Percentiles rank a stretch among this genome's conserved stretches.
phyloP scores from a whole-genome alignment of 108 stramenopile genomes.

The Cyclotella cryptica region DNA sequence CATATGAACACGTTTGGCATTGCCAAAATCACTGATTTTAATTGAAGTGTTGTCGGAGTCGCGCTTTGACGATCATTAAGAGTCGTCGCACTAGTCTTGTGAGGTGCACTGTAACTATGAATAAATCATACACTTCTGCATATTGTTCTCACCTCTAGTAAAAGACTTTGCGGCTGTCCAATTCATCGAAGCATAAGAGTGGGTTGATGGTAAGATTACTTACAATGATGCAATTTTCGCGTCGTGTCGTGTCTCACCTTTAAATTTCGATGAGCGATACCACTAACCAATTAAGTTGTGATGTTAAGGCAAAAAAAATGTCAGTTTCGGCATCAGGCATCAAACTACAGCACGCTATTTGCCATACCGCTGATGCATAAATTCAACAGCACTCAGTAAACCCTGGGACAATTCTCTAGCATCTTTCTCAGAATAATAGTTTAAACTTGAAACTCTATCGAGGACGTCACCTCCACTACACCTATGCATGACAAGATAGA shows the following conservation, averaged over 20 bases:
- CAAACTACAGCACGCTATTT: neutral
- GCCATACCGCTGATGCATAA: slow-evolving; percentile 74
- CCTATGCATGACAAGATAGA: slow-evolving; percentile 92
- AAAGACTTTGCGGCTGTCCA: slow-evolving; percentile 88
- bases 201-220: neutral
- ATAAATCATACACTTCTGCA: slow-evolving; percentile 20
- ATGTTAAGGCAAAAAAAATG: neutral
- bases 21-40: slow-evolving; percentile 95
- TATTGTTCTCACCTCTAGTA: slow-evolving; percentile 63
- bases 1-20: slow-evolving; percentile 83
- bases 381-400: slow-evolving; percentile 81
- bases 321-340: neutral
- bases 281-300: slow-evolving; percentile 6
- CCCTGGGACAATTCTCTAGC: slow-evolving; percentile 83
- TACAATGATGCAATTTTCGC: neutral
- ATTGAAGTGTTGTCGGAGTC: slow-evolving; percentile 77
- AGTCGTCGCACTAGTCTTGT: neutral
- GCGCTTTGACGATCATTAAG: slow-evolving; percentile 51
- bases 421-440: slow-evolving; percentile 93
- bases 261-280: slow-evolving; percentile 93
- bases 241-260: slow-evolving; percentile 51
- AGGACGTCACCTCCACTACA: slow-evolving; percentile 96
- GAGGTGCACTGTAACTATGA: neutral
- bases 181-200: slow-evolving; percentile 20
- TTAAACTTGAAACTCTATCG: slow-evolving; percentile 89